Base-by-base conservation (phyloP, 2,329 filamentous ascomycete genomes). In the Nannizziopsis barbatae region DNA sequence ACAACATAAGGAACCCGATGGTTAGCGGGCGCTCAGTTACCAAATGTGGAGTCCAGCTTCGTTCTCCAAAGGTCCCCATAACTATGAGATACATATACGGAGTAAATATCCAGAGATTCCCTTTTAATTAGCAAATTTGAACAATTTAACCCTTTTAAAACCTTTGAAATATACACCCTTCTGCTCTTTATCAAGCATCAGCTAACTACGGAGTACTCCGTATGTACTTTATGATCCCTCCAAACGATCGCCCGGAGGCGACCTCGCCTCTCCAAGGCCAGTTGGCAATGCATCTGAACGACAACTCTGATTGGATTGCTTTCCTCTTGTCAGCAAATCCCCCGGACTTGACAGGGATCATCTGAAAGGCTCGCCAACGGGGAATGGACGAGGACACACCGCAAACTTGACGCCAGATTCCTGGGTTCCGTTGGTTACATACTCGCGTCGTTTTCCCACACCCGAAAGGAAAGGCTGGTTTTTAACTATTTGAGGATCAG, bases 41-140 rank as follows among this genome's bases (percentile, higher is more conserved):
- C 8, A 45, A 7, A 14, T 15, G 14, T 11, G 27, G 17, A 18
- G 30, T 10, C 18, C 22, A 27, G 17, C 30, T n/a, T 17, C 36
- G 15, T 41, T 47, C 45, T 17, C 45, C 45, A 42, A 47, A 36
- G 45, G 45, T 47, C 38, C 45, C 32, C 45, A 42, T n/a, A n/a
- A n/a, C n/a, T n/a, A n/a, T n/a, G 7, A 17, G 9, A 10, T 8
- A 18, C 11, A 17, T 32, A 20, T 18, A 5, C 22, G 11, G 38
- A 45, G n/a, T 31, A 15, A 38, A 45, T 31, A 31, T 45, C 39
- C 12, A 42, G 39, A 40, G 6, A 40, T 18, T 8, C 39, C 39
- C 20, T n/a, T n/a, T n/a, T n/a, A n/a, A n/a, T n/a, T n/a, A n/a
- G n/a, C n/a, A n/a, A n/a, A n/a, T n/a, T n/a, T n/a, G n/a, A n/a